Evolutionary conservation across 371 early-diverging fungal genomes (phyloP).

Genomic region (Mortierella sp.): DNA sequence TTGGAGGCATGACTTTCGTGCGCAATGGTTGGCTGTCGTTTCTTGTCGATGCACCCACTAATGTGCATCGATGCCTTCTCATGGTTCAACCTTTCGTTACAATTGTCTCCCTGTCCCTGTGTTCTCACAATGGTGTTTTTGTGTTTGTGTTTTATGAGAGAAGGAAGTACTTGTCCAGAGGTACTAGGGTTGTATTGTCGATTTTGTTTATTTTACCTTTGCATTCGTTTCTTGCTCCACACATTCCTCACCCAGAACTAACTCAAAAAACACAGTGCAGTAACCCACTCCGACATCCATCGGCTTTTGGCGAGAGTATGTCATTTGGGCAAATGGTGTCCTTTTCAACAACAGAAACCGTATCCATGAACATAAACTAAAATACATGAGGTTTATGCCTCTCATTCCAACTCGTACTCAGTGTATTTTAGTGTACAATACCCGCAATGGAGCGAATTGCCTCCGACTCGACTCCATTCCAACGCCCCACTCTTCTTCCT

Average conservation of each 20-base stretch:
- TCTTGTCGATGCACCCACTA: neutral
- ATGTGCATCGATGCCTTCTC: neutral
- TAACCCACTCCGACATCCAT: neutral
- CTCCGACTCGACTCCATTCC: neutral
- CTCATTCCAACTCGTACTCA: neutral
- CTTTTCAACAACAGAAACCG: neutral
- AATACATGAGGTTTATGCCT: neutral
- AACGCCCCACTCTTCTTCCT: neutral
- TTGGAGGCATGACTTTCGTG: neutral
- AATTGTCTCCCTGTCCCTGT: neutral
- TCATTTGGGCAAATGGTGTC: no score
- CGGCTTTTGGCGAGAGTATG: neutral
- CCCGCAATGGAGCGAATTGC: neutral
- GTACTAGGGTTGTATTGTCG: neutral
- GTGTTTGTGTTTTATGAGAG: neutral
- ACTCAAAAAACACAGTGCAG: neutral
- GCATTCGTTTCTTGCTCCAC: conserved; percentile 19
- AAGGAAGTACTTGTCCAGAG: neutral
- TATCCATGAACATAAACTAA: neutral
- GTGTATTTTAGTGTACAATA: neutral
- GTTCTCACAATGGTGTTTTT: neutral
- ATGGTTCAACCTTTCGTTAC: neutral
- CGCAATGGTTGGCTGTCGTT: conserved; percentile 7
- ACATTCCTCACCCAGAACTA: conserved; percentile 27
- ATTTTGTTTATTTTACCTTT: neutral